phyloP scores from a whole-genome alignment of 2,329 filamentous ascomycete species.

The Ceratocystis ficicola region DNA sequence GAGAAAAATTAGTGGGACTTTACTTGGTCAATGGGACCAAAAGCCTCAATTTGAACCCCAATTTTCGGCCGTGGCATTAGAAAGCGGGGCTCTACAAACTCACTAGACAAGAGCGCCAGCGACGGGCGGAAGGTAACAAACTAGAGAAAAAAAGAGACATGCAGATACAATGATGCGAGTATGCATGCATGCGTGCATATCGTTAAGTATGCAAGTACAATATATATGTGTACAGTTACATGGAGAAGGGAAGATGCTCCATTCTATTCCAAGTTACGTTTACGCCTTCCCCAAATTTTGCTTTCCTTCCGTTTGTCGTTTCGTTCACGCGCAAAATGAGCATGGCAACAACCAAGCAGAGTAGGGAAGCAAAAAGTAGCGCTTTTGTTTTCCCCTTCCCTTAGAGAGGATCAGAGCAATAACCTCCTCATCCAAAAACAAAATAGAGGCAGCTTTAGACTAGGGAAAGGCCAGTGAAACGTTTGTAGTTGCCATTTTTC shows the following conservation, averaged over 20 bases:
- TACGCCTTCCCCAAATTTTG: not conserved
- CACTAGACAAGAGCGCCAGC: not conserved
- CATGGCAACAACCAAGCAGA: not conserved
- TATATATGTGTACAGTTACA: not conserved
- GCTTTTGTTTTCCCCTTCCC: not conserved
- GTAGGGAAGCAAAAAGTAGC: not conserved
- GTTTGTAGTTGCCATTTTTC: not conserved
- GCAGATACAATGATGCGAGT: not conserved
- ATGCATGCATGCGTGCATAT: not conserved
- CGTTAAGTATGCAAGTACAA: not conserved
- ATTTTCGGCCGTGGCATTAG: not conserved
- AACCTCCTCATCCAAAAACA: not conserved
- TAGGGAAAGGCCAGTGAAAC: not conserved
- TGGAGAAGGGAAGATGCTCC: no score
- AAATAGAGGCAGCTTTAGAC: no score
- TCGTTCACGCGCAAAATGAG: not conserved
- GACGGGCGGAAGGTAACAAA: conserved; percentile 4
- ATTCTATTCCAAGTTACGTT: not conserved
- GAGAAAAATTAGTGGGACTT: not conserved
- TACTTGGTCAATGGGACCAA: not conserved
- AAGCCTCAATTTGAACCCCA: not conserved
- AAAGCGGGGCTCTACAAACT: not conserved
- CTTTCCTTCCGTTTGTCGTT: not conserved
- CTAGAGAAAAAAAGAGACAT: not conserved
- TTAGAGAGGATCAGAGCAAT: not conserved